Percentiles rank a stretch among this genome's conserved stretches.
These are phyloP conservation scores for Puccinia horiana DNA, from an alignment of 1,284 basidiomycete species.

Conservation along the genomic window DNA sequence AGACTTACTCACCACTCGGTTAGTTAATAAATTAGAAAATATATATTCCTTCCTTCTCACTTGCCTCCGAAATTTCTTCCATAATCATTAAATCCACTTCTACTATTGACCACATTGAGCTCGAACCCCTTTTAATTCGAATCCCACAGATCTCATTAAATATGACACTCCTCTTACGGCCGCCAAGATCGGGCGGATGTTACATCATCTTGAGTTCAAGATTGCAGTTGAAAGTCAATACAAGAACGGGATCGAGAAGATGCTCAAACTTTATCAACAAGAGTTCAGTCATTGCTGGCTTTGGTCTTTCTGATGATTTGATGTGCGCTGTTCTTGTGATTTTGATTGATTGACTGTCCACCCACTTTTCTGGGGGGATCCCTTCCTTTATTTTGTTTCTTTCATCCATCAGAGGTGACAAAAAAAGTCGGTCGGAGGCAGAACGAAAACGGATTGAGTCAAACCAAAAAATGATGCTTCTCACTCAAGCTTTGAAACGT, in stretches of 20 bases:
- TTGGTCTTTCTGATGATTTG: background rate
- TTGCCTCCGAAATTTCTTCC: background rate
- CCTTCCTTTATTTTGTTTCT: background rate
- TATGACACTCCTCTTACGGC: conserved; percentile 95
- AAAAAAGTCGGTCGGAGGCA: conserved; percentile 67
- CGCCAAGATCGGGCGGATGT: conserved; percentile 95
- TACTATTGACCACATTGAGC: background rate
- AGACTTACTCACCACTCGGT: conserved; percentile 55
- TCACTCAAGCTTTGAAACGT: conserved; percentile 86
- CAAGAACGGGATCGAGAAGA: conserved; percentile 97
- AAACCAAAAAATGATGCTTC: conserved; percentile 91
- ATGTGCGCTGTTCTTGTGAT: background rate
- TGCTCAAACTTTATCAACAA: conserved; percentile 66
- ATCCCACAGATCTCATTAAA: conserved; percentile 77
- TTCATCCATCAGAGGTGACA: conserved; percentile 39
- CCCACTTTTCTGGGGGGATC: background rate
- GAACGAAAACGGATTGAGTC: conserved; percentile 91
- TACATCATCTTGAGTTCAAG: conserved; percentile 99
- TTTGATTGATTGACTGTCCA: background rate
- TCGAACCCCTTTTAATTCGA: conserved; percentile 19
- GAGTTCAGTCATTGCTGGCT: conserved; percentile 21
- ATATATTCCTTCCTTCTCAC: background rate
- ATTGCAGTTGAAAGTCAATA: conserved; percentile 97
- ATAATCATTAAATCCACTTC: background rate
- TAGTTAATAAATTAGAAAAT: background rate